These are phyloP conservation scores for Penicillium waksmanii DNA, from an alignment of 495 filamentous ascomycete species.

Conservation along the genomic window DNA sequence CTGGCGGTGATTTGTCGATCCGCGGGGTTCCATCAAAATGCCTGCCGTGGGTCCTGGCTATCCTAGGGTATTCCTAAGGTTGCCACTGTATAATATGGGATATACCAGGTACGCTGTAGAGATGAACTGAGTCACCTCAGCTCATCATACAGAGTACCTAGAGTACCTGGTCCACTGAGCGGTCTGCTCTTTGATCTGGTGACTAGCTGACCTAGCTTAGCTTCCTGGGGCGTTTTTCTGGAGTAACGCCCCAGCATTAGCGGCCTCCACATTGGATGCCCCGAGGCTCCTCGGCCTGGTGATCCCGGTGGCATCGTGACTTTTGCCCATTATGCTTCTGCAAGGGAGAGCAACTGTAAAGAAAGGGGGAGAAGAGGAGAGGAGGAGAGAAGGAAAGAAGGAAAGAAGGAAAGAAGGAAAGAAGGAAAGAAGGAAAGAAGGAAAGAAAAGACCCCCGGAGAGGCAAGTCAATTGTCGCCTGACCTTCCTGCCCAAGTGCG, in stretches of 20 bases:
- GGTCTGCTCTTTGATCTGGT: background rate
- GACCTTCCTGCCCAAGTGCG: background rate
- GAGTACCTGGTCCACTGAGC: background rate
- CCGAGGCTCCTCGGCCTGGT: background rate
- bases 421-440: background rate
- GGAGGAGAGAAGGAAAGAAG: background rate
- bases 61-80: background rate
- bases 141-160: background rate
- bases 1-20: conserved; percentile 35
- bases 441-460: background rate
- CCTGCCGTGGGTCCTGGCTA: background rate
- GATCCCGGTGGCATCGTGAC: background rate
- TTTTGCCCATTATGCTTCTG: background rate
- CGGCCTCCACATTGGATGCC: background rate
- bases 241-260: background rate
- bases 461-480: background rate
- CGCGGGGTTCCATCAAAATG: conserved; percentile 8
- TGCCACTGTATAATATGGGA: background rate
- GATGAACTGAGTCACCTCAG: background rate
- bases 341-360: background rate
- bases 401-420: background rate
- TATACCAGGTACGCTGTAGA: background rate
- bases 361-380: background rate
- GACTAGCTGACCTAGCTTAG: background rate
- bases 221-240: conserved; percentile 5